Conservation (phyloP, 805 yeast genomes). For the Jamesozyma rosinii region DNA sequence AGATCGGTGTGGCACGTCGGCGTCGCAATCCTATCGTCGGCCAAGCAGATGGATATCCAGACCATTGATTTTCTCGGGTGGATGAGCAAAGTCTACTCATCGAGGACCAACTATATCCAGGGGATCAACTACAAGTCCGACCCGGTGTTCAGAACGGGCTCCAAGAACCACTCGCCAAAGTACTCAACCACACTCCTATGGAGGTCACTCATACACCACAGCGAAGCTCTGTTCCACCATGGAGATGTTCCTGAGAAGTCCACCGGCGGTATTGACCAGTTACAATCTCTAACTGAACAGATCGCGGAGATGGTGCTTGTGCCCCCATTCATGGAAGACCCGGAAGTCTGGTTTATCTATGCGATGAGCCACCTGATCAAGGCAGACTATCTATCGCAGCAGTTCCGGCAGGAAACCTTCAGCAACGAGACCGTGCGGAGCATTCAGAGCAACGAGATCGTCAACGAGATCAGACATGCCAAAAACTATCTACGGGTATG, state of each 20-base stretch:
- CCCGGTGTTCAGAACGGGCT: slow-evolving; percentile 26
- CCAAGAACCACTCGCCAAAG: slow-evolving; percentile 24
- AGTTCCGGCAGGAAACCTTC: slow-evolving; percentile 4
- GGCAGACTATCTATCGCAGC: slow-evolving; percentile 18
- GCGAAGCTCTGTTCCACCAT: slow-evolving; percentile 2
- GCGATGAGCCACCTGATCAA: slow-evolving; percentile 21
- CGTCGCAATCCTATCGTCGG: slow-evolving; percentile 38
- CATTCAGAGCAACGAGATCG: slow-evolving; percentile 18
- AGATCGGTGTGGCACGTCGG: slow-evolving; percentile 58
- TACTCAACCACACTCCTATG: slow-evolving; percentile 25
- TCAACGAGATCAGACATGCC: slow-evolving; percentile 16
- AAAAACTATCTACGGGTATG: slow-evolving; percentile 15
- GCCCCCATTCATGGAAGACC: slow-evolving; percentile 30
- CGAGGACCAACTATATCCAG: slow-evolving; percentile 18
- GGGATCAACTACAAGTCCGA: slow-evolving; percentile 18
- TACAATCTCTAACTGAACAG: slow-evolving; percentile 18
- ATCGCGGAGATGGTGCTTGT: slow-evolving; percentile 22
- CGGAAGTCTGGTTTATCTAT: slow-evolving; percentile 26
- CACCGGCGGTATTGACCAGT: slow-evolving; percentile 1
- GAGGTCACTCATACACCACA: slow-evolving; percentile 13
- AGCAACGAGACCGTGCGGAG: slow-evolving; percentile 12
- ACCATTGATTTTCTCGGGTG: slow-evolving; percentile 21
- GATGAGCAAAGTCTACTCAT: slow-evolving; percentile 23
- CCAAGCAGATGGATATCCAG: slow-evolving; percentile 5
- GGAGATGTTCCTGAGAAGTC: slow-evolving; percentile 1